These are phyloP conservation scores for Parasitella parasitica DNA, from an alignment of 371 early-diverging fungal genomes.

Conservation along the genomic window DNA sequence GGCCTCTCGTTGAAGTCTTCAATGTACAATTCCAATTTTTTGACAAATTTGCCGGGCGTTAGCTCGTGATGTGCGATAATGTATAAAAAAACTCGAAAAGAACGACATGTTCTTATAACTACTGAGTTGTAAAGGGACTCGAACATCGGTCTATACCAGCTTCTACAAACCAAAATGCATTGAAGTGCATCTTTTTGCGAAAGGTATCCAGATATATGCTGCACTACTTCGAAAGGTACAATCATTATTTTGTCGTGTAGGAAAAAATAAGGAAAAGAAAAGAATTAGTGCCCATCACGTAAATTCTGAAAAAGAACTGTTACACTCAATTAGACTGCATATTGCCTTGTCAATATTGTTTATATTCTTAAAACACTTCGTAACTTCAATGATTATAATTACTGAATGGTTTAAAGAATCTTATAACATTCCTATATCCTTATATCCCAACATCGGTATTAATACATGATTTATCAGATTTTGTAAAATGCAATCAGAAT, in stretches of 20 bases:
- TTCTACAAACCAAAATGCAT: slow-evolving; percentile 7
- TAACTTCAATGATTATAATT: too few relatives aligned
- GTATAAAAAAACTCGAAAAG: slow-evolving; percentile 13
- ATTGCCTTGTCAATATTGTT: too few relatives aligned
- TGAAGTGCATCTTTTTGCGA: background rate
- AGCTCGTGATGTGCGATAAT: slow-evolving; percentile 14
- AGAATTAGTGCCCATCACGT: too few relatives aligned
- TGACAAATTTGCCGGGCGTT: background rate
- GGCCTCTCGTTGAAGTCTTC: background rate
- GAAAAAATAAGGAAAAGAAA: too few relatives aligned
- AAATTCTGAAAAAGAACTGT: too few relatives aligned
- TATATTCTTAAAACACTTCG: too few relatives aligned
- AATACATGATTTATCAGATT: too few relatives aligned
- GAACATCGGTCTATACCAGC: slow-evolving; percentile 8
- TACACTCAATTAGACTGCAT: too few relatives aligned
- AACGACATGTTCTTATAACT: slow-evolving; percentile 1
- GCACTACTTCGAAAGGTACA: slow-evolving; percentile 15
- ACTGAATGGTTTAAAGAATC: too few relatives aligned
- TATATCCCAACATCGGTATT: too few relatives aligned
- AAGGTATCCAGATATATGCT: slow-evolving; percentile 3
- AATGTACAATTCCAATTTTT: background rate
- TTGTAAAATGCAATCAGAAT: too few relatives aligned
- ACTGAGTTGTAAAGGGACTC: slow-evolving; percentile 11
- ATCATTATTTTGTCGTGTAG: background rate
- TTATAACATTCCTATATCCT: too few relatives aligned